These are phyloP conservation scores for barrel medic (Medicago truncatula) DNA, from an alignment of 306 rosid genomes.

Conservation along the genomic window DNA sequence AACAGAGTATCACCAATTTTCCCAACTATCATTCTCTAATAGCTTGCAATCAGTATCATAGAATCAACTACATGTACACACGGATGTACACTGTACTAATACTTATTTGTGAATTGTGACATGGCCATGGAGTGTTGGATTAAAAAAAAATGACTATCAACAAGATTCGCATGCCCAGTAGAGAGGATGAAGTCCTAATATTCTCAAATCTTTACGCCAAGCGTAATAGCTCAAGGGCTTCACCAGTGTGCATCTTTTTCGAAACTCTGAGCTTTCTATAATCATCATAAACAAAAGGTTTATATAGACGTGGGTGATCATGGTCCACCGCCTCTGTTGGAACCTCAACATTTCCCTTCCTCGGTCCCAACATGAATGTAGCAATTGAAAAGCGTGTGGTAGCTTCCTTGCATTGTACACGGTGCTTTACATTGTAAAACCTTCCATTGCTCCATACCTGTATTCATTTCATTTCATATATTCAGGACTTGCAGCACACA, in stretches of 20 bases:
- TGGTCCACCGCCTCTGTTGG: slow-evolving; percentile 56
- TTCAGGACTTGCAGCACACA: too few species aligned
- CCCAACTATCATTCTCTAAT: too few species aligned
- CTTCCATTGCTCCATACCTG: slow-evolving; percentile 76
- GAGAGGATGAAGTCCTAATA: background rate
- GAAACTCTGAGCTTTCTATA: slow-evolving; percentile 50
- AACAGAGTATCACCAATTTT: too few species aligned
- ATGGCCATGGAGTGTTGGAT: too few species aligned
- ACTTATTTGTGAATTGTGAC: too few species aligned
- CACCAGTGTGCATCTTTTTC: slow-evolving; percentile 43
- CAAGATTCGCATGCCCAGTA: too few species aligned
- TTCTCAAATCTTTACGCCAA: background rate
- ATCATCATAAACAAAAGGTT: slow-evolving; percentile 50
- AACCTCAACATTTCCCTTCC: slow-evolving; percentile 49
- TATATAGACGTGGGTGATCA: slow-evolving; percentile 51
- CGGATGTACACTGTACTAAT: too few species aligned
- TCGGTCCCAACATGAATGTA: slow-evolving; percentile 59
- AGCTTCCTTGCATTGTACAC: slow-evolving; percentile 64
- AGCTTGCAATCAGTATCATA: too few species aligned
- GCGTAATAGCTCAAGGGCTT: slow-evolving; percentile 55
- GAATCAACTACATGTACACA: too few species aligned
- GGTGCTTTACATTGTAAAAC: slow-evolving; percentile 57
- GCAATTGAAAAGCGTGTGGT: slow-evolving; percentile 53
- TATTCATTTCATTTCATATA: background rate
- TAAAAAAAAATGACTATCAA: too few species aligned